Evolutionary conservation across 345 rosid genomes (phyloP), one percentile per base, ranked within the genome.

Genomic region (Brassica cretica): DNA sequence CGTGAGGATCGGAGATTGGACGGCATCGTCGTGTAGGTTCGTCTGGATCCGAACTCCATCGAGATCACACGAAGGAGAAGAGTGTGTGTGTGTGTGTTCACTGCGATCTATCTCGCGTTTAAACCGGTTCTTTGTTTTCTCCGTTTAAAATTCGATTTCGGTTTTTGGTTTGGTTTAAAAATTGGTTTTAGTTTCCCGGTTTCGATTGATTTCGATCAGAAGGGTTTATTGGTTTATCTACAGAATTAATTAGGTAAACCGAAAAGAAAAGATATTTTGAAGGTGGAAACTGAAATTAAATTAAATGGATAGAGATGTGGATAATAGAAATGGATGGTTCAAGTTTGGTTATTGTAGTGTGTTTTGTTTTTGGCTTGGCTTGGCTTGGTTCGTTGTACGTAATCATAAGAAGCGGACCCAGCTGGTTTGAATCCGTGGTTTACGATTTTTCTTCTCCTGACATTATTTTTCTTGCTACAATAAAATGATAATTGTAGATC

Each of bases 1-100:
- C 69, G 86, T 3, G 85, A 70, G 7, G 88, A 84, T 70, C 86
- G 83, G 39, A 86, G 81, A 85, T 92, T 95, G 2, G 86, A 67
- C 66, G 80, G 82, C 89, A 87, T 90, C 70, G 58, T 70, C 72
- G 82, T 78, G 81, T 25, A 35, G 71, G 6, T 81, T 76, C 77
- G 46, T 65, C 83, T 71, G 49, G 80, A 75, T 72, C 80, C 64
- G 3, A 58, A 58, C 80, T 65, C 49, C 77, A 76, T 78, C 72
- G 35, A 73, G 37, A 74, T 60, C 70, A 73, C 10, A 53, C 53
- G 32, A 68, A 41, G 66, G 68, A 3, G 27, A 56, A 8, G 60
- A 30, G 51, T 8, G 59, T 37, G 51, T 24, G 59, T 37, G 51
- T 24, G 59, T 37, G 51, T 24, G 59, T 35, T 21, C 35, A 59